Percentiles rank a stretch among this genome's conserved stretches.
phyloP scores from a whole-genome alignment of 2,329 filamentous ascomycete genomes.

The Akanthomyces muscarius region DNA sequence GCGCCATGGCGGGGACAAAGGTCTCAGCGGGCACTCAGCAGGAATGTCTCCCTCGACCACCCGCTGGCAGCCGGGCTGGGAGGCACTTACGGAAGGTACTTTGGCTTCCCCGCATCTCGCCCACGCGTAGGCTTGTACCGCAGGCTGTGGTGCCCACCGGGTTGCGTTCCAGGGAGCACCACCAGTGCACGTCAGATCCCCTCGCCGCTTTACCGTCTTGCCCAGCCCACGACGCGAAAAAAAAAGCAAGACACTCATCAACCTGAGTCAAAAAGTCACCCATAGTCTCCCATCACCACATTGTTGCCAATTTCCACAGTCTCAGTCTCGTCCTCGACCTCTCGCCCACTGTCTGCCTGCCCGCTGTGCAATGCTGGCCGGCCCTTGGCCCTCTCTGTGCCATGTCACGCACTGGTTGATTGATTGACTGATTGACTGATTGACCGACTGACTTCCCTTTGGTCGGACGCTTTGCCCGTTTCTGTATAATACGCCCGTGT shows the following conservation, averaged over 20 bases:
- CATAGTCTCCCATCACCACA: neutral
- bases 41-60: constrained; percentile 12
- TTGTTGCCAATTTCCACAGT: constrained; percentile 16
- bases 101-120: neutral
- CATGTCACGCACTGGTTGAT: too few relatives aligned
- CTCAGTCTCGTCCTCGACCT: constrained; percentile 2
- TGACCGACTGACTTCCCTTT: too few relatives aligned
- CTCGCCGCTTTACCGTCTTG: constrained; percentile 1
- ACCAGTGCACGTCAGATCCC: neutral
- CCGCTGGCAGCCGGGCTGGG: neutral
- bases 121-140: neutral
- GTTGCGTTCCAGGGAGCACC: constrained; percentile 7
- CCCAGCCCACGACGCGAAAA: neutral
- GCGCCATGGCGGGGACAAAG: neutral
- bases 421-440: too few relatives aligned
- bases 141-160: neutral
- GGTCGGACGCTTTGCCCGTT: too few relatives aligned
- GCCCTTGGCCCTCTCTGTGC: neutral
- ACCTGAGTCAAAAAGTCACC: constrained; percentile 14
- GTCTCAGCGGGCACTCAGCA: constrained; percentile 12
- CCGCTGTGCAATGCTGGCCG: neutral
- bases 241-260: constrained; percentile 13
- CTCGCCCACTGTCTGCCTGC: neutral
- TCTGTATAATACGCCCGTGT: neutral
- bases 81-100: neutral